Conservation (phyloP, 495 filamentous ascomycete species). For the Talaromyces proteolyticus region DNA sequence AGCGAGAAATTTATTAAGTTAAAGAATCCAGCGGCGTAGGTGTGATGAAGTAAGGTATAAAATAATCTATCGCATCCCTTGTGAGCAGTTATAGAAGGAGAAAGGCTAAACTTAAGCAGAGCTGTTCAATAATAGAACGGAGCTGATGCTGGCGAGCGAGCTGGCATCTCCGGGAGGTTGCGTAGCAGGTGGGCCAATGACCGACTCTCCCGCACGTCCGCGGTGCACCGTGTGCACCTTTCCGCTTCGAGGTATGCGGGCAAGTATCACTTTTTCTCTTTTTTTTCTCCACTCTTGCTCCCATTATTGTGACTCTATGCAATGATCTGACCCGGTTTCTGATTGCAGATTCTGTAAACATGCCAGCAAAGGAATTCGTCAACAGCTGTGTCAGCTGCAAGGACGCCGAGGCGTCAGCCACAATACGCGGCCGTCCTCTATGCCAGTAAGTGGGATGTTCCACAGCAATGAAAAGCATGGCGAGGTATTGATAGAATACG, state of each 20-base stretch:
- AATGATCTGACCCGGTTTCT: not conserved
- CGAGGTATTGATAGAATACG: not conserved
- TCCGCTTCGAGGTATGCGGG: too few species aligned
- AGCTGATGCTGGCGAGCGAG: too few species aligned
- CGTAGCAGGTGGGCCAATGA: slow-evolving; percentile 1
- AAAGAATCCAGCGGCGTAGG: not conserved
- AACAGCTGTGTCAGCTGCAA: slow-evolving; percentile 36
- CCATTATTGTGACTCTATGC: not conserved
- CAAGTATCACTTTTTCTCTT: not conserved
- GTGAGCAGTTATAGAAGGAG: not conserved
- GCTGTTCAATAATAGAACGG: not conserved
- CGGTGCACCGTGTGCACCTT: not conserved
- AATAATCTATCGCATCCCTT: not conserved
- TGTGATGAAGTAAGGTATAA: not conserved
- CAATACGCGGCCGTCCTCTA: slow-evolving; percentile 35
- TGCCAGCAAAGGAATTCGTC: slow-evolving; percentile 32
- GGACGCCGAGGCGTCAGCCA: slow-evolving; percentile 27
- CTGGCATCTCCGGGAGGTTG: slow-evolving; percentile 3
- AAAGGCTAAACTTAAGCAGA: too few species aligned
- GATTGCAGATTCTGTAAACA: slow-evolving; percentile 3
- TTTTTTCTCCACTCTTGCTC: not conserved
- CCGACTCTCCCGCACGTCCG: not conserved
- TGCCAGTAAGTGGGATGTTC: slow-evolving; percentile 38
- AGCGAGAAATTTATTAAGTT: not conserved
- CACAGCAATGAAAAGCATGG: not conserved